phyloP scores from a whole-genome alignment of 345 rosid species.

The Arabis hirsuta region DNA sequence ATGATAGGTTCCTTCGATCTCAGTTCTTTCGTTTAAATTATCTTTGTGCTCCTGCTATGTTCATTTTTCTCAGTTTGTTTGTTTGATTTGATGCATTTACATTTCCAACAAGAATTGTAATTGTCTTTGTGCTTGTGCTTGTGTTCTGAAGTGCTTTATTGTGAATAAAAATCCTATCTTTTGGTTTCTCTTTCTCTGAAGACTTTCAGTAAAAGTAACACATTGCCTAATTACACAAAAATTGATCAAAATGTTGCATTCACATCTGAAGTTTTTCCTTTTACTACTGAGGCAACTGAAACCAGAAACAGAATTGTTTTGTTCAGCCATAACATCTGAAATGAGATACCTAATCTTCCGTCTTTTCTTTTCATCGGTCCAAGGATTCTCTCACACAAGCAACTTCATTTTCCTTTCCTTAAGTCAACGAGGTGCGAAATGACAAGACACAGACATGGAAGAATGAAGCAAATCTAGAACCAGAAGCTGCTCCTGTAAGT shows the following conservation, averaged over 20 bases:
- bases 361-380: constrained; percentile 26
- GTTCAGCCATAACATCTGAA: constrained; percentile 21
- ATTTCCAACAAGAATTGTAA: background rate
- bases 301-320: constrained; percentile 31
- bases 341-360: constrained; percentile 22
- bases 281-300: constrained; percentile 34
- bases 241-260: constrained; percentile 34
- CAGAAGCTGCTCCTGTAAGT: constrained; percentile 25
- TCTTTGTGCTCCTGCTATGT: constrained; percentile 12
- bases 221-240: constrained; percentile 23
- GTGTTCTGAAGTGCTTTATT: background rate
- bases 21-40: constrained; percentile 41
- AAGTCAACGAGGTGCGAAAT: background rate
- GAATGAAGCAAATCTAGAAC: constrained; percentile 13
- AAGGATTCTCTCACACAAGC: constrained; percentile 6
- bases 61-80: background rate
- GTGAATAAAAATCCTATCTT: background rate
- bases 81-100: constrained; percentile 12
- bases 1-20: constrained; percentile 48
- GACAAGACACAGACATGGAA: background rate
- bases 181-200: constrained; percentile 2
- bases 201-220: background rate
- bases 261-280: constrained; percentile 18
- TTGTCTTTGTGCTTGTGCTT: constrained; percentile 30
- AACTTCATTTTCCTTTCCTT: constrained; percentile 17